Base-by-base conservation (phyloP, 495 filamentous ascomycete species). In the Talaromyces thailandensis region DNA sequence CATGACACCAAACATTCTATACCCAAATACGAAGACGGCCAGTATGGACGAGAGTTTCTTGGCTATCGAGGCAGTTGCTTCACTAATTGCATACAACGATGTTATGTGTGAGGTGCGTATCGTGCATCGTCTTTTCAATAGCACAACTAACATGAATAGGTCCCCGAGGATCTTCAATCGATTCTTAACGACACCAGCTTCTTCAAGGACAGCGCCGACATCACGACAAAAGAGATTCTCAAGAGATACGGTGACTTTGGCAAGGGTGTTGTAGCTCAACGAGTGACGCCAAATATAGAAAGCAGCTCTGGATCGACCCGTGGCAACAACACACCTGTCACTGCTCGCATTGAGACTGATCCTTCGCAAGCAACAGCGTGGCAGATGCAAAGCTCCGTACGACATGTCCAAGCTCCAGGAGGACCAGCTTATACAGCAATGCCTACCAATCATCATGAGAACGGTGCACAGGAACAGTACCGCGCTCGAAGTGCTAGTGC, bases 141-240 rank as follows among this genome's bases (percentile, higher is more conserved):
- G 40, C 23, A 32, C 53, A 57, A 62, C 57, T 62, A n/a, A 43
- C 55, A 45, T 53, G 26, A 40, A 21, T 58, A 67, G 94, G 91
- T 98, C 55, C 94, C 94, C 6, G 92, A 93, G 73, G 93, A 98
- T 68, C 74, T 98, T 32, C 85, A 92, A 69, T 86, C 88, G 21
- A 88, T 96, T 63, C 81, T 98, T 29, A 88, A 85, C 67, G 93
- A 98, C 70, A 85, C 86, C 37, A 82, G 81, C 24, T 84, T 98
- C 52, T 92, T 96, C 73, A 88, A 83, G 71, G 88, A 84, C 65
- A 86, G 81, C 63, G 84, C 86, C 43, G 93, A 99, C 60, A 85
- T 98, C 55, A 97, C 95, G 2, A 93, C 93, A 2, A 98, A 99
- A 70, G 94, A 98, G 69, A 98, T 99, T 58, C 82, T 99, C 24